Percentiles rank a stretch among this genome's conserved stretches.
Conservation (phyloP, 805 yeast genomes). For the Jamesozyma gamospora region DNA sequence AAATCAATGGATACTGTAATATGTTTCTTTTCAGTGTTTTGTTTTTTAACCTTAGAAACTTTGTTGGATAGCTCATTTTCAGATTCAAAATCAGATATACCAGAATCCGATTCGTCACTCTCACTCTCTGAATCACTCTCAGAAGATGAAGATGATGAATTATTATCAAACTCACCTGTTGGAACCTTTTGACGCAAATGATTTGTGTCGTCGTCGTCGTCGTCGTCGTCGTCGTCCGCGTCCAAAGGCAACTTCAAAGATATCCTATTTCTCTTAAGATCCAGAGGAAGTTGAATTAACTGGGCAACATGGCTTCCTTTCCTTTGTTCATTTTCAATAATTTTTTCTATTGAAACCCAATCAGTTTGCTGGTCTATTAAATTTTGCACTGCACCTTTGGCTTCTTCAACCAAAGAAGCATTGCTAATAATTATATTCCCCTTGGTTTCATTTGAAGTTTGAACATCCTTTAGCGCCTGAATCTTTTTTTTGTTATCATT, state of each 20-base stretch:
- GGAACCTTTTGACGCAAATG: background rate
- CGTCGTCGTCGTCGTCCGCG: conserved; percentile 32
- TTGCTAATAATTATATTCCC: conserved; percentile 66
- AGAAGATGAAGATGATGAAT: conserved; percentile 1
- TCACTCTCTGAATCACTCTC: conserved; percentile 12
- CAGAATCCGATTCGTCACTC: conserved; percentile 5
- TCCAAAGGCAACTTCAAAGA: conserved; percentile 42
- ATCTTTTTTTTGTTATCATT: conserved; percentile 64
- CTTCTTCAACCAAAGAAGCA: conserved; percentile 62
- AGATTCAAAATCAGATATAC: conserved; percentile 13
- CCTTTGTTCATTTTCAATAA: conserved; percentile 58
- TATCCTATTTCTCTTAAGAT: conserved; percentile 58
- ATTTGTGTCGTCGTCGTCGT: conserved; percentile 13
- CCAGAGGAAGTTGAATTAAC: conserved; percentile 54
- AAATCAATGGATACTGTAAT: conserved; percentile 59
- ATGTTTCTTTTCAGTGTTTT: conserved; percentile 7
- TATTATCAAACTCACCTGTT: no score
- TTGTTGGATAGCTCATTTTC: conserved; percentile 4
- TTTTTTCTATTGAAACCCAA: conserved; percentile 79
- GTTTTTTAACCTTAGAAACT: background rate
- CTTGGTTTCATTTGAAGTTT: conserved; percentile 50
- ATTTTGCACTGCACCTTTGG: conserved; percentile 54
- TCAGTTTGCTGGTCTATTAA: conserved; percentile 80
- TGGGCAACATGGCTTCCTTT: conserved; percentile 57
- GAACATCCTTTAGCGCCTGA: conserved; percentile 52